Evolutionary conservation across 2,329 filamentous ascomycete species (phyloP).

Genomic region (Leptosphaerulina australis): DNA sequence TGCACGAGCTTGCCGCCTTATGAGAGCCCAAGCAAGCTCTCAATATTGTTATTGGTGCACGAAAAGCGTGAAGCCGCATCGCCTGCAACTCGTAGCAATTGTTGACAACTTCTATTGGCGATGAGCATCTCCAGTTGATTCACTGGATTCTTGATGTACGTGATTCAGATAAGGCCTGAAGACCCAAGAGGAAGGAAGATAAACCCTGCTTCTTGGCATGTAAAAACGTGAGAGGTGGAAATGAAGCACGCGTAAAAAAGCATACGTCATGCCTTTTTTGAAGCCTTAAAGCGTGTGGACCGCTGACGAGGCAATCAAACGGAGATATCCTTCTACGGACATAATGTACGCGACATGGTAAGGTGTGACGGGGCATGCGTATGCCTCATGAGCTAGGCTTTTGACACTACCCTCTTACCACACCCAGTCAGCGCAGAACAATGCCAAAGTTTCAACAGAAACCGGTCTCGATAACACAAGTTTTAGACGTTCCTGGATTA

Average conservation of each 20-base stretch:
- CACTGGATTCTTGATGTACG: too few relatives aligned
- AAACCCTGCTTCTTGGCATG: not conserved
- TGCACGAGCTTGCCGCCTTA: conserved; percentile 3
- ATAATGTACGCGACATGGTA: conserved; percentile 11
- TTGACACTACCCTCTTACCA: not conserved
- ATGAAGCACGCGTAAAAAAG: conserved; percentile 2
- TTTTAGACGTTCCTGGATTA: conserved; percentile 1
- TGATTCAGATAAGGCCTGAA: not conserved
- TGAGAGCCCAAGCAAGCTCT: conserved; percentile 1
- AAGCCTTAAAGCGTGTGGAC: conserved; percentile 3
- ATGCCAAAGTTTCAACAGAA: not conserved
- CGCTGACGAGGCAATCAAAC: conserved; percentile 16
- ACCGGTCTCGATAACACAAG: not conserved
- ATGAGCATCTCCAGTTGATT: too few relatives aligned
- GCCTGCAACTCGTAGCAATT: not conserved
- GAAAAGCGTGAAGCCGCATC: not conserved
- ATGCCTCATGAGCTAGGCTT: conserved; percentile 9
- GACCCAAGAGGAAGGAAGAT: not conserved
- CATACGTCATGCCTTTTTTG: conserved; percentile 12
- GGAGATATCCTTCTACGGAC: conserved; percentile 2
- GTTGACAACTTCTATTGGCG: too few relatives aligned
- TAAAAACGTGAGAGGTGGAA: conserved; percentile 1
- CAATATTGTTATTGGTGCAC: not conserved
- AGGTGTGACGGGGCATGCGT: conserved; percentile 8
- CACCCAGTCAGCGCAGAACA: not conserved